Percentiles rank a stretch among this genome's conserved stretches.
Evolutionary conservation across 257 asterid species (phyloP).

Genomic region (Solanum tarapatanum): DNA sequence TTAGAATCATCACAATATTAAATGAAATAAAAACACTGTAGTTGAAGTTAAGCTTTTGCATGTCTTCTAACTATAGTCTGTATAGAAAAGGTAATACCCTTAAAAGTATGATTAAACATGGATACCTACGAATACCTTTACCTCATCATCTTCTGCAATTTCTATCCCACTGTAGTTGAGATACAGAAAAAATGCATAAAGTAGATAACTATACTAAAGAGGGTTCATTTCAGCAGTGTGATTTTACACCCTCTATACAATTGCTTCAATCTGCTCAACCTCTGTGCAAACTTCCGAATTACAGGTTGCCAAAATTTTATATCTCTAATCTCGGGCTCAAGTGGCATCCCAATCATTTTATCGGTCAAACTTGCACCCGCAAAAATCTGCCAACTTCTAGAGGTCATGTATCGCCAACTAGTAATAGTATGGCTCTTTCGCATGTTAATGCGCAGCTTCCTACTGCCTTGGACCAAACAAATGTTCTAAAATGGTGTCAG

Average conservation of each 20-base stretch:
- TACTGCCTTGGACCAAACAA: not conserved
- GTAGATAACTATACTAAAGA: not conserved
- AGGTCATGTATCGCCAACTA: not conserved
- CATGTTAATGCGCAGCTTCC: not conserved
- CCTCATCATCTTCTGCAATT: not conserved
- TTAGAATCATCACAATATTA: not conserved
- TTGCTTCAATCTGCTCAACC: not conserved
- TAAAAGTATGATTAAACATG: not conserved
- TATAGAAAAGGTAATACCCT: not conserved
- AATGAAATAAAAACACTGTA: not conserved
- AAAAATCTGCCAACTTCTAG: not conserved
- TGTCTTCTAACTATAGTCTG: not conserved
- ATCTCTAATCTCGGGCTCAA: not conserved
- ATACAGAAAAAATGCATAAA: not conserved
- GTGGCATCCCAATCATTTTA: not conserved
- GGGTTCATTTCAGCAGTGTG: not conserved
- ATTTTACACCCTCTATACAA: not conserved
- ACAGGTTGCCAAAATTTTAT: not conserved
- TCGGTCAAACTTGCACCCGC: not conserved
- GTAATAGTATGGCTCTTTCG: not conserved
- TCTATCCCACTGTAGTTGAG: not conserved
- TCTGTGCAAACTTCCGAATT: not conserved
- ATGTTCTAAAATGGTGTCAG: not conserved
- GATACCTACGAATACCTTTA: not conserved
- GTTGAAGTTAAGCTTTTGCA: not conserved